Conservation (phyloP, 2,329 filamentous ascomycete species). For the Decorospora gaudefroyi region DNA sequence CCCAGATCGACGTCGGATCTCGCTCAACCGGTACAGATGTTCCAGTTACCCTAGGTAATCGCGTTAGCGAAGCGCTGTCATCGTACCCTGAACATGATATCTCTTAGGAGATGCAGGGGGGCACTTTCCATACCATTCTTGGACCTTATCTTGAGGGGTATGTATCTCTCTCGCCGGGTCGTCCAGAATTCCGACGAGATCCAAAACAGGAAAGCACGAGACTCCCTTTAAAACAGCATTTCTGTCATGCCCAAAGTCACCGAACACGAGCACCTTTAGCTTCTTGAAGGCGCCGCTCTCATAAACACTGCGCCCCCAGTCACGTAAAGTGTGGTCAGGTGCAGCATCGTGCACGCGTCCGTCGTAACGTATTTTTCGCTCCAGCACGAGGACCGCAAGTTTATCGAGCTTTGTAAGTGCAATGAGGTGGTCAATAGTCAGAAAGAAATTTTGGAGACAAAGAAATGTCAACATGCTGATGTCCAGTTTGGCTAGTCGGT, state of each 20-base stretch:
- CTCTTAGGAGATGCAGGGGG: background rate
- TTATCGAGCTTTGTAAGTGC: conserved; percentile 21
- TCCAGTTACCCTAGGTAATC: too few species aligned
- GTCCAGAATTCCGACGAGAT: conserved; percentile 19
- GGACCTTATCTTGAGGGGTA: background rate
- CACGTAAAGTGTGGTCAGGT: conserved; percentile 10
- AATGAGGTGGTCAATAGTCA: conserved; percentile 22
- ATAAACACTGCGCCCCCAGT: conserved; percentile 27
- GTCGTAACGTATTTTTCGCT: background rate
- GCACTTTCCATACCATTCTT: conserved; percentile 7
- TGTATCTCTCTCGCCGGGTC: background rate
- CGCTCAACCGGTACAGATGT: too few species aligned
- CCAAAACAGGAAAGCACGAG: conserved; percentile 20
- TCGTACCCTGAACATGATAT: too few species aligned
- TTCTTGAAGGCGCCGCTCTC: conserved; percentile 25
- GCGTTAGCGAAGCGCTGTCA: too few species aligned
- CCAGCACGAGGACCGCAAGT: conserved; percentile 25
- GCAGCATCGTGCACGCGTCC: background rate
- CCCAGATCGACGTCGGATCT: too few species aligned
- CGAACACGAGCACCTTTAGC: conserved; percentile 23
- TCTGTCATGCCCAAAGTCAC: conserved; percentile 10
- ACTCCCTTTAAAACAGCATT: conserved; percentile 12
- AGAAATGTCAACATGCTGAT: conserved; percentile 25
- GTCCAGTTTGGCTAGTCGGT: conserved; percentile 20
- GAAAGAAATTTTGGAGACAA: conserved; percentile 15